phyloP scores from a whole-genome alignment of 2,329 filamentous ascomycete genomes.

The Trichothecium sympodiale region DNA sequence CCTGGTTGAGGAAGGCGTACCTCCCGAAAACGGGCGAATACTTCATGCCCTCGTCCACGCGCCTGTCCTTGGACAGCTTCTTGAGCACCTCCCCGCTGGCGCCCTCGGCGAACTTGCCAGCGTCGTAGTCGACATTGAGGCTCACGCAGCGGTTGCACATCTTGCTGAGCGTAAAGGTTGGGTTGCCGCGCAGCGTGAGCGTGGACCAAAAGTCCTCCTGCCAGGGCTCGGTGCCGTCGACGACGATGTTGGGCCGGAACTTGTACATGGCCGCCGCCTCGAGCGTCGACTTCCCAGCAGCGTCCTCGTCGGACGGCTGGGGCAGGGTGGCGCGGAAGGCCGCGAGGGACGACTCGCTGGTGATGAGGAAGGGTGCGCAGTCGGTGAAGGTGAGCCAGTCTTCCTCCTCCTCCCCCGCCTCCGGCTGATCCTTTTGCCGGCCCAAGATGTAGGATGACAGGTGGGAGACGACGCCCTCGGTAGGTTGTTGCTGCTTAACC shows the following conservation, averaged over 20 bases:
- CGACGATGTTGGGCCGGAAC: slow-evolving; percentile 63
- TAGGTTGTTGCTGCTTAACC: slow-evolving; percentile 9
- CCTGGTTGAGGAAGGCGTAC: slow-evolving; percentile 48
- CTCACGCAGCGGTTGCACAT: slow-evolving; percentile 61
- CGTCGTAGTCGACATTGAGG: slow-evolving; percentile 61
- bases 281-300: too few species aligned
- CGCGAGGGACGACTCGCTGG: slow-evolving; percentile 57
- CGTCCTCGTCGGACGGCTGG: slow-evolving; percentile 35
- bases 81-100: slow-evolving; percentile 54
- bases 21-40: slow-evolving; percentile 63
- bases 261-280: slow-evolving; percentile 36
- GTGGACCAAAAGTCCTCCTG: slow-evolving; percentile 67
- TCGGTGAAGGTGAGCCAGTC: slow-evolving; percentile 61
- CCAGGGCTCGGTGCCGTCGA: slow-evolving; percentile 48
- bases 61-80: slow-evolving; percentile 57
- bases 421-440: too few species aligned
- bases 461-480: slow-evolving; percentile 19
- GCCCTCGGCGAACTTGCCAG: slow-evolving; percentile 45
- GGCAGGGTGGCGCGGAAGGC: slow-evolving; percentile 50
- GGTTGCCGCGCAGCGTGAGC: slow-evolving; percentile 29
- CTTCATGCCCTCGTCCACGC: slow-evolving; percentile 57
- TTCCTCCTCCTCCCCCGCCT: slow-evolving; percentile 13
- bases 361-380: slow-evolving; percentile 63
- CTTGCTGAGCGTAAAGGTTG: slow-evolving; percentile 47
- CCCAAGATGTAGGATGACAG: slow-evolving; percentile 9